Percentiles rank a stretch among this genome's conserved stretches.
These are phyloP conservation scores for Sanghuangporus sanghuang DNA, from an alignment of 1,284 basidiomycete species.

Conservation along the genomic window DNA sequence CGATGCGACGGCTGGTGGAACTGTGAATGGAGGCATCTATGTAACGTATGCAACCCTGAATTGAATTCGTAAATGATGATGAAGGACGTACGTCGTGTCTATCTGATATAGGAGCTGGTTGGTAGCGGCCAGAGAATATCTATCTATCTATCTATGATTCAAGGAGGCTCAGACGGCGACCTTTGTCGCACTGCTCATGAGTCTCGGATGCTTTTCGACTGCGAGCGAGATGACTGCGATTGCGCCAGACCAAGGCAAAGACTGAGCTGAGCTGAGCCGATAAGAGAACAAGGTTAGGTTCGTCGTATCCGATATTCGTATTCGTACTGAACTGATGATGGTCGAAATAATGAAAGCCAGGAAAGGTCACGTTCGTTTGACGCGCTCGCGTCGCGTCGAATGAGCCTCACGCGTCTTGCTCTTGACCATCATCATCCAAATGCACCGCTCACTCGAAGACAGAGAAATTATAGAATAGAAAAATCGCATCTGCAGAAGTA, in stretches of 20 bases:
- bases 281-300: background rate
- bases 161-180: background rate
- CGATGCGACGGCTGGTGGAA: constrained; percentile 11
- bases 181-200: background rate
- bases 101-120: background rate
- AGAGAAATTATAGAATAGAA: background rate
- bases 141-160: no score
- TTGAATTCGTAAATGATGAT: background rate
- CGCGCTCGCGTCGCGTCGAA: background rate
- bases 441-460: background rate
- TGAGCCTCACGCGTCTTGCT: background rate
- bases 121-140: background rate
- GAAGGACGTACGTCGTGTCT: background rate
- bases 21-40: constrained; percentile 2
- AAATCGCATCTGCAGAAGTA: background rate
- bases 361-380: background rate
- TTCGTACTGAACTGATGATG: no score
- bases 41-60: no score
- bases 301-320: background rate
- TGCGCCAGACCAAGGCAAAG: background rate
- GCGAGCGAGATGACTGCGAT: background rate
- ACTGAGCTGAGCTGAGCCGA: background rate
- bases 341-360: background rate
- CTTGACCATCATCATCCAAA: background rate
- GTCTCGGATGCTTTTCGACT: background rate